Evolutionary conservation across 2,329 filamentous ascomycete species (phyloP), one percentile per base, ranked within the genome.

Genomic region (Didymella pomorum): DNA sequence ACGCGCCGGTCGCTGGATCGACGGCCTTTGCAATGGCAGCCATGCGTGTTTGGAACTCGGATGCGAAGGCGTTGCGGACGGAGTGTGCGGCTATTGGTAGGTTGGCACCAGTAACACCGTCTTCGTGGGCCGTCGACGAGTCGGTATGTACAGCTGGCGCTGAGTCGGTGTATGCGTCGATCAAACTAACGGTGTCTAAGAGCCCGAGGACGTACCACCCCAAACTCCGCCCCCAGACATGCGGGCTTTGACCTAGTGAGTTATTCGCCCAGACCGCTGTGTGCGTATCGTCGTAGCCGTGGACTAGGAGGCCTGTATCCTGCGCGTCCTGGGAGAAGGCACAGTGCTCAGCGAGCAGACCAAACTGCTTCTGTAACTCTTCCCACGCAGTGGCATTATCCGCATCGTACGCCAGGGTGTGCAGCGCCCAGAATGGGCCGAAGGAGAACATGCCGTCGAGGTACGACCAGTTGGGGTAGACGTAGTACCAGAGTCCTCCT

Each of bases 131-230:
- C n/a, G n/a, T n/a, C n/a, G n/a, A n/a, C n/a, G n/a, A n/a, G n/a
- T n/a, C n/a, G n/a, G n/a, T n/a, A n/a, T n/a, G n/a, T n/a, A n/a
- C n/a, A n/a, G n/a, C n/a, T n/a, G n/a, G n/a, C n/a, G n/a, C n/a
- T 25, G 23, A 25, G 23, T 25, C 23, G 23, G 23, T 25, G 23
- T 25, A 25, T 25, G 3, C 33, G 18, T 39, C 35, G n/a, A 39
- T 39, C 3, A 23, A 1, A 10, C 82, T 79, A 25, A 84, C 70
- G 0, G 79, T 76, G 35, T 86, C 82, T 4, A 85, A 71, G 9
- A 86, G 66, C 0, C 80, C 81, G 70, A 83, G 79, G 11, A 81
- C 71, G 62, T 84, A 86, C 84, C 84, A 86, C 1, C 83, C 84
- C 2, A 84, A 67, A 4, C 81, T 78, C 2, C 85, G 71, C n/a